Percentiles rank a stretch among this genome's conserved stretches.
phyloP scores from a whole-genome alignment of 2,329 filamentous ascomycete species.

The Aspergillus glaucus region DNA sequence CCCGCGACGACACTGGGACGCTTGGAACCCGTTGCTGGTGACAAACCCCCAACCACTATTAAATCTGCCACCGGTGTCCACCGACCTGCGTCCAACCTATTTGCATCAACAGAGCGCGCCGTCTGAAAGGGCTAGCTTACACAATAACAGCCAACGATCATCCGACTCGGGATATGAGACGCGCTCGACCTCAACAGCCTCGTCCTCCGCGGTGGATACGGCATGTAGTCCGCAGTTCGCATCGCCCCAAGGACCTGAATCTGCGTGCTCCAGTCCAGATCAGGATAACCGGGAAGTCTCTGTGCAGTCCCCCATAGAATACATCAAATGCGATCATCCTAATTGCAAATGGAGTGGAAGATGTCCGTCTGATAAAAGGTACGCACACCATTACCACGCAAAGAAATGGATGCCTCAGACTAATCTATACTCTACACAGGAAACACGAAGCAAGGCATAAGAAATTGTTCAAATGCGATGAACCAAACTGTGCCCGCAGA shows the following conservation, averaged over 20 bases:
- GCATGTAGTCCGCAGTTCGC: slow-evolving; percentile 21
- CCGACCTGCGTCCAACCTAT: slow-evolving; percentile 4
- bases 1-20: slow-evolving; percentile 18
- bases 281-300: not conserved
- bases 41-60: slow-evolving; percentile 19
- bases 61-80: slow-evolving; percentile 10
- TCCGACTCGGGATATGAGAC: slow-evolving; percentile 34
- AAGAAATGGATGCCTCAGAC: not conserved
- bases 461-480: slow-evolving; percentile 59
- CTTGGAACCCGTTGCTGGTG: slow-evolving; percentile 28
- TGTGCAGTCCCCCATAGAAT: slow-evolving; percentile 34
- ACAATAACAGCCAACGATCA: slow-evolving; percentile 19
- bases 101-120: slow-evolving; percentile 21
- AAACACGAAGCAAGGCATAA: slow-evolving; percentile 68
- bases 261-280: slow-evolving; percentile 3
- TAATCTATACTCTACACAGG: slow-evolving; percentile 40
- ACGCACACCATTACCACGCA: slow-evolving; percentile 1
- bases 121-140: slow-evolving; percentile 29
- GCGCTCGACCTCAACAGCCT: slow-evolving; percentile 17
- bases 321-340: slow-evolving; percentile 25
- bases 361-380: slow-evolving; percentile 38
- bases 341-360: slow-evolving; percentile 31
- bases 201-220: slow-evolving; percentile 23
- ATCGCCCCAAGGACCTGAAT: slow-evolving; percentile 13
- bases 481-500: slow-evolving; percentile 50